phyloP scores from a whole-genome alignment of 2,329 filamentous ascomycete species.

The Talaromyces marneffei region DNA sequence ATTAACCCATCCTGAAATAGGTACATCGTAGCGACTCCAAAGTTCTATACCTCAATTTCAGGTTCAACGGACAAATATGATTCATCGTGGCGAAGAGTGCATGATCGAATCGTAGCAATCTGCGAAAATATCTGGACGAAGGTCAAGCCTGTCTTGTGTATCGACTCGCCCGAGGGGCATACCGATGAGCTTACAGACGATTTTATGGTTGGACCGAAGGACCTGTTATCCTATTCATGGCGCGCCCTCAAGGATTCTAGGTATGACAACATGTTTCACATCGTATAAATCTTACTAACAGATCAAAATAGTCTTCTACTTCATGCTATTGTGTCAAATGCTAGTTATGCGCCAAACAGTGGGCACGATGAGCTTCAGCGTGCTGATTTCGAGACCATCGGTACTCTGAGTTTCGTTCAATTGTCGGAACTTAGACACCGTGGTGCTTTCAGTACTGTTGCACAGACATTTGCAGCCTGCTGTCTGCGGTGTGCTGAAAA shows the following conservation, averaged over 20 bases:
- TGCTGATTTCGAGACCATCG: slow-evolving; percentile 59
- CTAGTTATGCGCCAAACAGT: slow-evolving; percentile 43
- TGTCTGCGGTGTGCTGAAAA: slow-evolving; percentile 62
- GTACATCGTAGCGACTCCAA: slow-evolving; percentile 45
- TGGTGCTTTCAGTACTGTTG: slow-evolving; percentile 89
- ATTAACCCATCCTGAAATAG: slow-evolving; percentile 25
- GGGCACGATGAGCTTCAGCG: slow-evolving; percentile 43
- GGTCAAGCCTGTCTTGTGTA: slow-evolving; percentile 74
- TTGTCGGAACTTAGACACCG: slow-evolving; percentile 78
- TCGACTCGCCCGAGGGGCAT: slow-evolving; percentile 90
- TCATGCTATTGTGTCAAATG: slow-evolving; percentile 54
- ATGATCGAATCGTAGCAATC: slow-evolving; percentile 50
- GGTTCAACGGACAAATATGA: slow-evolving; percentile 15
- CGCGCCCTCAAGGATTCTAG: slow-evolving; percentile 91
- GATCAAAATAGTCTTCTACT: slow-evolving; percentile 59
- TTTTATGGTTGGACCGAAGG: slow-evolving; percentile 71
- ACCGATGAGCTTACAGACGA: slow-evolving; percentile 57
- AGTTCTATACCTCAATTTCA: slow-evolving; percentile 32
- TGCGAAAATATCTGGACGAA: slow-evolving; percentile 69
- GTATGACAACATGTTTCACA: too few relatives aligned
- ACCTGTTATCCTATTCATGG: slow-evolving; percentile 90
- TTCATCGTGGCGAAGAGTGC: slow-evolving; percentile 28
- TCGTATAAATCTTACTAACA: not conserved
- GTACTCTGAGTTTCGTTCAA: slow-evolving; percentile 72
- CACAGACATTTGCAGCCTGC: slow-evolving; percentile 76